Base-by-base conservation (phyloP, 768 basidiomycete genomes). In the Termitomyces sp. region DNA sequence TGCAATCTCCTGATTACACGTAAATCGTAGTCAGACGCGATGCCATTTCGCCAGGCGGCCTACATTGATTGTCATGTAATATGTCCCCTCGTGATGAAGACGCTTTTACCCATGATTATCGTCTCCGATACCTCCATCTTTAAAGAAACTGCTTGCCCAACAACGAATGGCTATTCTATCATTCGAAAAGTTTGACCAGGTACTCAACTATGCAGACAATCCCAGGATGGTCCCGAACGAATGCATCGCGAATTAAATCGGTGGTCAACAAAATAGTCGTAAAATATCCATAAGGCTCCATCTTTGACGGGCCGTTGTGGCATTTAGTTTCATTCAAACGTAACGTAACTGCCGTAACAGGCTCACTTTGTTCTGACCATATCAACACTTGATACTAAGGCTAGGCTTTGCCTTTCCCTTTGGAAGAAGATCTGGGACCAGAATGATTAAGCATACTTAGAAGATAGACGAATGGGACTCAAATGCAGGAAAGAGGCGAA, bases 1-100 rank as follows among this genome's bases (percentile, higher is more conserved):
- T 86, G 83, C 85, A 85, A 85, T 84, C 85, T 86, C 84, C 84
- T 86, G 85, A 85, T 86, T 30, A 30, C 30, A 30, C 7, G n/a
- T n/a, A n/a, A 30, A 30, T 88, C 87, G 87, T 89, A 90, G 88
- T 89, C 88, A 90, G 88, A 91, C 89, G 88, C 88, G 88, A 89
- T 91, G 87, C 88, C 88, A 90, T 89, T 91, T 89, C 88, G 89
- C 88, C 89, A 51, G 44, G 52, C 55, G 56, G 55, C 60, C 60
- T 2, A 3, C 30, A n/a, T n/a, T n/a, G n/a, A n/a, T n/a, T n/a
- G n/a, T n/a, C n/a, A n/a, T n/a, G n/a, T n/a, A n/a, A n/a, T n/a
- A n/a, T n/a, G n/a, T n/a, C n/a, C n/a, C n/a, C n/a, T n/a, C n/a
- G n/a, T n/a, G n/a, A n/a, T n/a, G n/a, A n/a, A n/a, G n/a, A n/a